Base-by-base conservation (phyloP, 805 yeast species). In the Candida dajiaensis region DNA sequence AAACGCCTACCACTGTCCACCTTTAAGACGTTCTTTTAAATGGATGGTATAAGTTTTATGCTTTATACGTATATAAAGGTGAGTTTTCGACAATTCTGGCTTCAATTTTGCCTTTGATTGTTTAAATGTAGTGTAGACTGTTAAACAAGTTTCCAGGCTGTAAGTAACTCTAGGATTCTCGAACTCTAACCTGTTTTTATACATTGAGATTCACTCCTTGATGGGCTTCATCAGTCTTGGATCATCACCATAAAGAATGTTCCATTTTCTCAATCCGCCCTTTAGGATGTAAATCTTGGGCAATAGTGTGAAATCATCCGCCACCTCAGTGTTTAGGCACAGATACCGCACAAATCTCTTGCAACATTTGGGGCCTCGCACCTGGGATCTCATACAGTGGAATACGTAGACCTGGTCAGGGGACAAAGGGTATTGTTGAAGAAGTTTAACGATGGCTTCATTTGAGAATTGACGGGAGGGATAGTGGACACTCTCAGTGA, bases 211-310 rank as follows among this genome's bases (percentile, higher is more conserved):
- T 16, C 33, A 25, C 6, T 28, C n/a, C 18, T 26, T 15, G n/a
- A 38, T 25, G 9, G 39, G 39, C 12, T 20, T 31, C 33, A 41
- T 37, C 12, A 44, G 20, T 6, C 29, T 18, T 12, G n/a, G 6
- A 28, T 48, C 50, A 26, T 19, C 29, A 18, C 48, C 48, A 39
- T 41, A 44, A 10, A 39, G 13, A 15, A 31, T 22, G 28, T 33
- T 38, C 45, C 45, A 48, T 36, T 11, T 38, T 18, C 42, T 41
- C 7, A 48, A 19, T 1, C 50, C 50, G 19, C 50, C 50, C 12
- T 39, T 38, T 3, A 48, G 20, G 7, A 48, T 28, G 20, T 38
- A 48, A 2, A 48, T 22, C 18, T 40, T 38, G 2, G 47, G 47
- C 3, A 46, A 15, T 7, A 20, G 8, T 19, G 22, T 20, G 5